Percentiles rank a stretch among this genome's conserved stretches.
phyloP scores from a whole-genome alignment of 495 filamentous ascomycete species.

The Sphaerosporella brunnea region DNA sequence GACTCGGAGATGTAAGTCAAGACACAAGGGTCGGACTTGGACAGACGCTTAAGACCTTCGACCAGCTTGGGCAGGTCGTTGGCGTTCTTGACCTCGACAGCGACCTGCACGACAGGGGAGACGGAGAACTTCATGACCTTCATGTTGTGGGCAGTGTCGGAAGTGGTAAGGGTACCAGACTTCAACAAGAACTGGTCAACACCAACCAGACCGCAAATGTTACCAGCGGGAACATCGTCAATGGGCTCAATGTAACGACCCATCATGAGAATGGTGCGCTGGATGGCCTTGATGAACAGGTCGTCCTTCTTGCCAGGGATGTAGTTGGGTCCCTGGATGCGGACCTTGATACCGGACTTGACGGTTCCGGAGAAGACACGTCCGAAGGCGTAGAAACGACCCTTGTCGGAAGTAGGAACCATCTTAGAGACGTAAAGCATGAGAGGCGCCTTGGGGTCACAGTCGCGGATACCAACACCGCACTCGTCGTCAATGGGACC shows the following conservation, averaged over 20 bases:
- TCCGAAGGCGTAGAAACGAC: conserved; percentile 99
- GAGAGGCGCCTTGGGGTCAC: conserved; percentile 89
- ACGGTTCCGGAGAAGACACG: conserved; percentile 99
- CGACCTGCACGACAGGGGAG: conserved; percentile 94
- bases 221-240: conserved; percentile 96
- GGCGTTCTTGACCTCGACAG: conserved; percentile 99
- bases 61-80: conserved; percentile 98
- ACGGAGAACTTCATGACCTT: conserved; percentile 99
- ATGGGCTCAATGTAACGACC: conserved; percentile 98
- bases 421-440: conserved; percentile 99
- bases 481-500: conserved; percentile 82
- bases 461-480: conserved; percentile 91
- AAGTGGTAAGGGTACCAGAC: conserved; percentile 96
- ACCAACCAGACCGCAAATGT: conserved; percentile 98
- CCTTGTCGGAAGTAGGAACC: conserved; percentile 98
- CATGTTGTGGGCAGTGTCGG: conserved; percentile 95
- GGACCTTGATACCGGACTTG: conserved; percentile 94
- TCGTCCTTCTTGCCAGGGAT: conserved; percentile 95
- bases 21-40: conserved; percentile 99
- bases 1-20: conserved; percentile 71
- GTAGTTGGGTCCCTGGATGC: conserved; percentile 99
- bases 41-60: conserved; percentile 99
- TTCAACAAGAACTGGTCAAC: conserved; percentile 99
- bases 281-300: conserved; percentile 97
- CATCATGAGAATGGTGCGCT: conserved; percentile 99